Evolutionary conservation across 148 eudicot genomes (phyloP).

Genomic region (Agrostemma githago): DNA sequence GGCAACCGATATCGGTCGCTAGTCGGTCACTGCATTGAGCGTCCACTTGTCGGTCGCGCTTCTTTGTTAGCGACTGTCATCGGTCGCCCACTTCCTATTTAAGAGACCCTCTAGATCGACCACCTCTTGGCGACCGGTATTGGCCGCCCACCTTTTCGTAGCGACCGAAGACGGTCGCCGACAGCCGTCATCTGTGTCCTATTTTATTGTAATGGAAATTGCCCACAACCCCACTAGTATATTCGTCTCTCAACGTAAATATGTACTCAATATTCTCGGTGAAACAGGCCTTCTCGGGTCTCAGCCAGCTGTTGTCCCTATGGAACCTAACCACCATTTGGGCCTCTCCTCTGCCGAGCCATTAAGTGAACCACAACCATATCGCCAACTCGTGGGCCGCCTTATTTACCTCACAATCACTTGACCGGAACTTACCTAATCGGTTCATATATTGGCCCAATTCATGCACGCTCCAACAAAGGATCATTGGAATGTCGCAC

Average conservation of each 20-base stretch:
- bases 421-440: neutral
- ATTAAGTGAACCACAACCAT: neutral
- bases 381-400: neutral
- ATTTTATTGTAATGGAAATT: neutral
- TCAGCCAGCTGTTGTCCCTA: neutral
- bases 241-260: neutral
- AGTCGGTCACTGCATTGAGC: too few relatives aligned
- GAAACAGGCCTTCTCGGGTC: neutral
- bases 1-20: too few relatives aligned
- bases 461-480: neutral
- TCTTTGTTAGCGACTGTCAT: too few relatives aligned
- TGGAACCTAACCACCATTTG: neutral
- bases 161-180: too few relatives aligned
- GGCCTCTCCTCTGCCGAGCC: neutral
- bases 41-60: too few relatives aligned
- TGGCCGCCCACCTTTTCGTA: too few relatives aligned
- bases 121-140: too few relatives aligned
- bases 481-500: neutral
- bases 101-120: too few relatives aligned
- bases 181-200: too few relatives aligned
- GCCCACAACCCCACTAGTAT: neutral
- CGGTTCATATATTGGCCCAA: neutral
- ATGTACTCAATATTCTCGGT: neutral
- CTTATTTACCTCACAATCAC: neutral
- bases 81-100: too few relatives aligned